Percentiles rank a stretch among this genome's conserved stretches.
phyloP scores from a whole-genome alignment of 169 alveolate species.

The Plasmodium yoelii region DNA sequence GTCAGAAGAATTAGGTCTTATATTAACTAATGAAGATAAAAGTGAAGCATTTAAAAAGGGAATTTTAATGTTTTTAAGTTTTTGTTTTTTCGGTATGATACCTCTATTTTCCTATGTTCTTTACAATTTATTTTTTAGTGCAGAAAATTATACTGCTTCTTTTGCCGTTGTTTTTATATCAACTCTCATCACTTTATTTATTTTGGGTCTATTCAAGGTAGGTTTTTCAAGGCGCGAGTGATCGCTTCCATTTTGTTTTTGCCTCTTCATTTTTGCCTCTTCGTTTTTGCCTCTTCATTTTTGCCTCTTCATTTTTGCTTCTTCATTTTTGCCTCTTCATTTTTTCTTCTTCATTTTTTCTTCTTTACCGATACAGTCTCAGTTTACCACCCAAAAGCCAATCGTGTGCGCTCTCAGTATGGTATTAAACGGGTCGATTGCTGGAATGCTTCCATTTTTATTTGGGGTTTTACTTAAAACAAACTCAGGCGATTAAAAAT shows the following conservation, averaged over 20 bases:
- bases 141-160: constrained; percentile 74
- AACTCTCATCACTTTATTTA: constrained; percentile 82
- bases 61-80: constrained; percentile 89
- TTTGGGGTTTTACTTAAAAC: constrained; percentile 83
- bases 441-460: constrained; percentile 87
- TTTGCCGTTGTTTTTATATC: constrained; percentile 84
- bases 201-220: constrained; percentile 86
- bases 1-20: constrained; percentile 93
- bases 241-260: background rate
- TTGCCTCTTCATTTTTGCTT: background rate
- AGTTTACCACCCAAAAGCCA: constrained; percentile 86
- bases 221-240: background rate
- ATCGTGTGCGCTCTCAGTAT: constrained; percentile 83
- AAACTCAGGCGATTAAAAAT: constrained; percentile 50
- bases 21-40: constrained; percentile 83
- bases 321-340: background rate
- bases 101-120: constrained; percentile 91
- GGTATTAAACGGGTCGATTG: constrained; percentile 86
- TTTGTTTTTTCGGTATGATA: constrained; percentile 88
- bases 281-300: background rate
- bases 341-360: background rate
- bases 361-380: constrained; percentile 76
- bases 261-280: background rate
- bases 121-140: constrained; percentile 61
- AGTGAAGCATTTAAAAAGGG: constrained; percentile 87